These are phyloP conservation scores for Penicillium arizonense DNA, from an alignment of 495 filamentous ascomycete species.

Conservation along the genomic window DNA sequence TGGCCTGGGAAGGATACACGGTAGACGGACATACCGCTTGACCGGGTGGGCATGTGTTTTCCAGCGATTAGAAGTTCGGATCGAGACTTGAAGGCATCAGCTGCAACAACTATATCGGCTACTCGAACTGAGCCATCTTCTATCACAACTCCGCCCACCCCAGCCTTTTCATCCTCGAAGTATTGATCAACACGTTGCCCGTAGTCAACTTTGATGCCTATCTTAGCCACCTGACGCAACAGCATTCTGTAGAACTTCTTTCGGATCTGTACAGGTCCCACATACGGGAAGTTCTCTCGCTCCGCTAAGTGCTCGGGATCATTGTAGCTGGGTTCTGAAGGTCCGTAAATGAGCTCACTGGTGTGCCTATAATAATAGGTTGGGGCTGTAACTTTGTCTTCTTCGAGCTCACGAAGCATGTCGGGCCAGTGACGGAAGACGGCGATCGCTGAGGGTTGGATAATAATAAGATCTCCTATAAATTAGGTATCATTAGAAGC, in stretches of 20 bases:
- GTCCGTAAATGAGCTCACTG: too few species aligned
- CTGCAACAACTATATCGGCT: conserved; percentile 55
- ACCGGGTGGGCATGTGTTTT: conserved; percentile 3
- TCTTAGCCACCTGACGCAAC: conserved; percentile 45
- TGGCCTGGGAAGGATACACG: conserved; percentile 14
- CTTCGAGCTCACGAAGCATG: neutral
- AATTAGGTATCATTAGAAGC: neutral
- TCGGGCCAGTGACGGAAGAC: neutral
- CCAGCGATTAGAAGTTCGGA: conserved; percentile 44
- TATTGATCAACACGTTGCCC: conserved; percentile 48
- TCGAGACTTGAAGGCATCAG: conserved; percentile 52
- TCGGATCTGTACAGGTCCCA: conserved; percentile 41
- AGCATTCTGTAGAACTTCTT: conserved; percentile 58
- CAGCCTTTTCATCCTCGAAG: conserved; percentile 39
- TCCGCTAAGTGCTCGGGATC: conserved; percentile 38
- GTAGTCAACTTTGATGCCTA: conserved; percentile 51
- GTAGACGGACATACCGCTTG: conserved; percentile 18
- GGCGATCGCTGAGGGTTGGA: neutral
- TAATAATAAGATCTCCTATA: neutral
- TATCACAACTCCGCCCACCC: conserved; percentile 41
- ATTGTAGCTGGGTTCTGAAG: conserved; percentile 12
- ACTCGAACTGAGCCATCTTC: conserved; percentile 42
- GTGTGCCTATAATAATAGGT: too few species aligned
- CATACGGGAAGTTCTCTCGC: conserved; percentile 13
- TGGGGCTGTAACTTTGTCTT: neutral